Base-by-base conservation (phyloP, 1,139 yeast genomes). In the Debaryomyces singareniensis region DNA sequence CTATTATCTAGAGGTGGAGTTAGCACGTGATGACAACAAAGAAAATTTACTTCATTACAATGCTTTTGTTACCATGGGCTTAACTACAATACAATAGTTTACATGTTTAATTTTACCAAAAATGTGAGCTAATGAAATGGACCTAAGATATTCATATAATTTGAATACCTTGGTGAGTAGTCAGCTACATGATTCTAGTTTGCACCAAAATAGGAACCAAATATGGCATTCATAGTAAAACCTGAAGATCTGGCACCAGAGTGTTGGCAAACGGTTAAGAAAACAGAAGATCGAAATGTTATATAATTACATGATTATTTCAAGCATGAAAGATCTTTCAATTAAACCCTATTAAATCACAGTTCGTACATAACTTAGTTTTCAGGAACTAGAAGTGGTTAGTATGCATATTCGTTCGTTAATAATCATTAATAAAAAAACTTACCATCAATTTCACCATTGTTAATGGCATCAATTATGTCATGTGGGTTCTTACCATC, bases 401-500 rank as follows among this genome's bases (percentile, higher is more conserved):
- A 35, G 37, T 35, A 32, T 26, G 20, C 12, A 11, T 12, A 16
- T 15, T 13, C 12, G 16, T 5, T 5, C n/a, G 21, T 9, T 13
- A 11, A 25, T 5, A 7, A 7, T 10, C 5, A 20, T 7, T 11
- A 27, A 27, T 20, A 27, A 11, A 10, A 22, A 28, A 20, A 35
- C 37, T 25, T 35, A 35, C 37, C 40, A 72, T 89, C 97, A 61
- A 89, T 80, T 71, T 86, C 96, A 73, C 98, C 98, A 70, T 83
- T 91, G 75, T 89, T 79, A 68, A 89, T 89, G 68, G 91, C 96
- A 55, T 87, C 97, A 61, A 87, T 87, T 74, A 91, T 82, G 69
- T 85, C 97, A 68, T 91, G 98, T 55, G 99, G 96, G 80, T 91
- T 91, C 81, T 91, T 89, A 74, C 91, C 94, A 71, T 89, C 91